phyloP scores from a whole-genome alignment of 1,284 basidiomycete genomes.

The Tetrapyrgos nigripes region DNA sequence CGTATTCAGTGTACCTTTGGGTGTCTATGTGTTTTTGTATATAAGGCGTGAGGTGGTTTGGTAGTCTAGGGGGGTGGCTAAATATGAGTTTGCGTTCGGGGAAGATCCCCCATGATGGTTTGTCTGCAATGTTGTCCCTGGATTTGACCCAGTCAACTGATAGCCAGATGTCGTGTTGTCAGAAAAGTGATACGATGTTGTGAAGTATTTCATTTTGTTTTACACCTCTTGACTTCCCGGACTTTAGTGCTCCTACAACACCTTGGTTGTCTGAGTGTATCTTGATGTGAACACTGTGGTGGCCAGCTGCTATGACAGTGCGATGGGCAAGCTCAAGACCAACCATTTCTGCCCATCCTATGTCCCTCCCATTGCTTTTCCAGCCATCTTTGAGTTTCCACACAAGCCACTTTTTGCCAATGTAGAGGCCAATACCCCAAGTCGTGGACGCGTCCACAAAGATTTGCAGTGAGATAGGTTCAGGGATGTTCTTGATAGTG shows the following conservation, averaged over 20 bases:
- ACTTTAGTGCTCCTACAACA: too few species aligned
- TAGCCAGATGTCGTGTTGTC: slow-evolving; percentile 22
- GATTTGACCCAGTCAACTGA: slow-evolving; percentile 21
- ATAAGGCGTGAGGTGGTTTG: slow-evolving; percentile 2
- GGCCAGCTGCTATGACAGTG: slow-evolving; percentile 9
- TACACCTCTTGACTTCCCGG: too few species aligned
- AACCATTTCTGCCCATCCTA: slow-evolving; percentile 43
- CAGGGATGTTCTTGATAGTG: slow-evolving; percentile 3
- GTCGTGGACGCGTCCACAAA: slow-evolving; percentile 34
- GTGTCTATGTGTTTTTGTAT: background rate
- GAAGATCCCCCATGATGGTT: slow-evolving; percentile 23
- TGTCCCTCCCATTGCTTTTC: slow-evolving; percentile 32
- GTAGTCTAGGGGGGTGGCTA: slow-evolving; percentile 14
- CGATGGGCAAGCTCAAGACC: slow-evolving; percentile 33
- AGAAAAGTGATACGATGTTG: slow-evolving; percentile 23
- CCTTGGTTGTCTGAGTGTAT: slow-evolving; percentile 40
- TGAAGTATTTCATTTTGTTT: slow-evolving; percentile 28
- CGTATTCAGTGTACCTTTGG: too few species aligned
- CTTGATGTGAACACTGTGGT: too few species aligned
- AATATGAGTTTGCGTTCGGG: slow-evolving; percentile 13
- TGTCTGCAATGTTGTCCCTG: slow-evolving; percentile 26
- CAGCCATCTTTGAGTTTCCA: slow-evolving; percentile 31
- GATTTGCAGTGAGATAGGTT: too few species aligned
- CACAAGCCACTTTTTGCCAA: slow-evolving; percentile 26
- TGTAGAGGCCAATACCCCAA: slow-evolving; percentile 29